phyloP scores from a whole-genome alignment of 2,329 filamentous ascomycete genomes.

The Fusarium albidum region DNA sequence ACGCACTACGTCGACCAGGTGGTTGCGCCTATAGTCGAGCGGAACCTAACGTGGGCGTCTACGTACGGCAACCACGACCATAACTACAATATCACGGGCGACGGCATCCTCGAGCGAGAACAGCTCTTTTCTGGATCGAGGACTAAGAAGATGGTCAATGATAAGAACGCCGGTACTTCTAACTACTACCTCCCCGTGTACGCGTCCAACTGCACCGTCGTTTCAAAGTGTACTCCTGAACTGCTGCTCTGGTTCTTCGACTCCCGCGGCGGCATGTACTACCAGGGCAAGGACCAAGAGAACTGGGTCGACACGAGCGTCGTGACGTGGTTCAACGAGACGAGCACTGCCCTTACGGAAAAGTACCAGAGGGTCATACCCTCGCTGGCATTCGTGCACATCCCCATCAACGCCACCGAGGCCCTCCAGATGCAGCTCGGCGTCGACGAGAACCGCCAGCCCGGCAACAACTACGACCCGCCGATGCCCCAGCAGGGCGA shows the following conservation, averaged over 20 bases:
- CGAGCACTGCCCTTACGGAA: constrained; percentile 36
- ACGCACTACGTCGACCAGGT: constrained; percentile 67
- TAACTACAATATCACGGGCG: constrained; percentile 63
- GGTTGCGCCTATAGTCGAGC: constrained; percentile 63
- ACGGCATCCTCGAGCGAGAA: constrained; percentile 53
- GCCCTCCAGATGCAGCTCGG: constrained; percentile 47
- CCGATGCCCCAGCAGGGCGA: constrained; percentile 52
- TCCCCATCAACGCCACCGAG: constrained; percentile 54
- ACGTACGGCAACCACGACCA: constrained; percentile 78
- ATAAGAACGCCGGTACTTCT: constrained; percentile 49
- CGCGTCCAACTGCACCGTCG: constrained; percentile 42
- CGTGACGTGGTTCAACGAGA: constrained; percentile 53
- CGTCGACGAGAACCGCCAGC: constrained; percentile 49
- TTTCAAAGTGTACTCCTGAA: constrained; percentile 46
- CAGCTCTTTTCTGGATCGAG: constrained; percentile 47
- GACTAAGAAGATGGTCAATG: constrained; percentile 51
- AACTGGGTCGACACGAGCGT: constrained; percentile 57
- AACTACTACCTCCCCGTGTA: constrained; percentile 60
- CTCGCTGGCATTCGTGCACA: constrained; percentile 59
- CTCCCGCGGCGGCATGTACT: constrained; percentile 64
- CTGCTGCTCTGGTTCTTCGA: constrained; percentile 78
- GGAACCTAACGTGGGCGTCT: constrained; percentile 68
- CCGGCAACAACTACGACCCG: constrained; percentile 56
- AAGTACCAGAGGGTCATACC: constrained; percentile 49
- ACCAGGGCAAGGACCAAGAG: constrained; percentile 47